Conservation (phyloP, 345 rosid genomes). For the Rhodamnia argentea region DNA sequence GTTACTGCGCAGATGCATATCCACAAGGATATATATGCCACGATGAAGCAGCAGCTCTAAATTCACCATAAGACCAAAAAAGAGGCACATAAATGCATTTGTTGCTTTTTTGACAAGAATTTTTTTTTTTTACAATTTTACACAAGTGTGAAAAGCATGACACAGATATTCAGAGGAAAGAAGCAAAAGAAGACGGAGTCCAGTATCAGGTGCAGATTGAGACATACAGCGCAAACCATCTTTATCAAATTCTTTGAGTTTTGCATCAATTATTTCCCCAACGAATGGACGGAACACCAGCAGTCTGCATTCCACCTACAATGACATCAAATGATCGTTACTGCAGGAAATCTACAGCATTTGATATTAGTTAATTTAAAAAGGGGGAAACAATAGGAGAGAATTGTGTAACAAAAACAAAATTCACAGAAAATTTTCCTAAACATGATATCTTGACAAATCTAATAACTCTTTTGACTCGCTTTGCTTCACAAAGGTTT, state of each 20-base stretch:
- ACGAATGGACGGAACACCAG: conserved; percentile 81
- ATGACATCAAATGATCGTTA: background rate
- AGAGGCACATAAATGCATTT: background rate
- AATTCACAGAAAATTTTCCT: background rate
- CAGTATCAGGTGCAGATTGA: background rate
- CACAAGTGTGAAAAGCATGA: background rate
- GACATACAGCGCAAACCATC: conserved; percentile 77
- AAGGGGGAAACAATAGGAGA: background rate
- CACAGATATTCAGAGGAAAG: background rate
- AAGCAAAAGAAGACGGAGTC: background rate
- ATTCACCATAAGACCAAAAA: background rate
- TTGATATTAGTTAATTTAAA: background rate
- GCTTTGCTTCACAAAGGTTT: background rate
- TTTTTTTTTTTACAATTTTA: background rate
- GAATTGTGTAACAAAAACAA: background rate
- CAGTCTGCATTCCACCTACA: conserved; percentile 66
- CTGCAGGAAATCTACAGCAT: background rate
- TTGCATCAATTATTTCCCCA: conserved; percentile 70
- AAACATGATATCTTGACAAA: background rate
- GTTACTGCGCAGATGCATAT: background rate
- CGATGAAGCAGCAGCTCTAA: background rate
- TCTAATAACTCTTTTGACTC: background rate
- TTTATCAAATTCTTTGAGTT: conserved; percentile 61
- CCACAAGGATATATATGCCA: background rate
- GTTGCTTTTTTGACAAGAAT: background rate